Conservation (phyloP, 306 rosid species). For the Crotalaria pallida region DNA sequence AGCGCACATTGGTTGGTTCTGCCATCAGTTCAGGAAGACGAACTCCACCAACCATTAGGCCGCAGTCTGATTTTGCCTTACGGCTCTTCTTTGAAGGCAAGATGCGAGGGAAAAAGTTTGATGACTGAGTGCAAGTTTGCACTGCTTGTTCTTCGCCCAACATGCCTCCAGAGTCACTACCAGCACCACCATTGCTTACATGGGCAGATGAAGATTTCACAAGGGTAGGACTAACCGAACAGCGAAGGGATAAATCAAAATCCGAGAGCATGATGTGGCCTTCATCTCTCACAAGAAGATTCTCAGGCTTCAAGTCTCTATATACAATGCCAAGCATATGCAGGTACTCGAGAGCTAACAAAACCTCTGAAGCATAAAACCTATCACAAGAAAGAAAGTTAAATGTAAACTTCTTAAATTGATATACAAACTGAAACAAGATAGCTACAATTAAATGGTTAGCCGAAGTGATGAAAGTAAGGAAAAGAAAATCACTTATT, state of each 20-base stretch:
- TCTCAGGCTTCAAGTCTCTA: conserved; percentile 89
- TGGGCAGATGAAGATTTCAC: conserved; percentile 71
- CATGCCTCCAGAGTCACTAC: conserved; percentile 17
- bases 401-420: conserved; percentile 8
- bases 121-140: conserved; percentile 50
- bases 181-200: background rate
- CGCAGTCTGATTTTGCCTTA: conserved; percentile 79
- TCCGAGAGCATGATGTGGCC: conserved; percentile 98
- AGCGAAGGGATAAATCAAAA: conserved; percentile 84
- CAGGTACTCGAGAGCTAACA: conserved; percentile 88
- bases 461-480: background rate
- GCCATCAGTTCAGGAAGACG: conserved; percentile 88
- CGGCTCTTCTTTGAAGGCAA: conserved; percentile 67
- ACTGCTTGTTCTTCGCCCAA: conserved; percentile 41
- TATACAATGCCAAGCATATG: conserved; percentile 96
- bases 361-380: conserved; percentile 75
- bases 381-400: conserved; percentile 35
- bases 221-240: conserved; percentile 73
- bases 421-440: background rate
- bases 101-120: conserved; percentile 72
- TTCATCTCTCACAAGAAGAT: conserved; percentile 76
- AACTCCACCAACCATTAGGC: conserved; percentile 47
- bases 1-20: conserved; percentile 79
- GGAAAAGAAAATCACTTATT: background rate
- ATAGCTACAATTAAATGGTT: background rate